These are phyloP conservation scores for Suillus subaureus DNA, from an alignment of 768 basidiomycete species.

Conservation along the genomic window DNA sequence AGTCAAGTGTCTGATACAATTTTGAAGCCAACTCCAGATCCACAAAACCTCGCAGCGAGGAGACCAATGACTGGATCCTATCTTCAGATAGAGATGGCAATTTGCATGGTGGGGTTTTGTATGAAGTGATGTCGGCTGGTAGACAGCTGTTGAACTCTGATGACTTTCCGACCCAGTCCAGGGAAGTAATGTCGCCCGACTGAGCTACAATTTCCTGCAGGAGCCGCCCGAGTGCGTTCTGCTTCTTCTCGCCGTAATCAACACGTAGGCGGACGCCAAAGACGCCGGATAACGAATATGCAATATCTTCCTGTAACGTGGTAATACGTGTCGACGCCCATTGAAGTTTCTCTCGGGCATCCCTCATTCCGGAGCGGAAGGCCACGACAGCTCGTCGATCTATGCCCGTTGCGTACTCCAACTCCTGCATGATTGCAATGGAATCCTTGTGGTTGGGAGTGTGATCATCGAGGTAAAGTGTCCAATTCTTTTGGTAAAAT, in stretches of 20 bases:
- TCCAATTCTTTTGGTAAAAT: not conserved
- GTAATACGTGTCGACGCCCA: not conserved
- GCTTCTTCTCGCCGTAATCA: not conserved
- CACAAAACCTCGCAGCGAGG: too few relatives aligned
- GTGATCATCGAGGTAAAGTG: not conserved
- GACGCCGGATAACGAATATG: not conserved
- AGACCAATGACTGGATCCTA: not conserved
- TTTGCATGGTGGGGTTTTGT: not conserved
- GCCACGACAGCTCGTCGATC: not conserved
- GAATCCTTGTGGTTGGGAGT: not conserved
- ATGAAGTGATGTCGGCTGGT: not conserved
- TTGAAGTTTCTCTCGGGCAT: not conserved
- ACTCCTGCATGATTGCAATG: not conserved
- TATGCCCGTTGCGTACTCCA: not conserved
- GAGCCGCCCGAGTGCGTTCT: not conserved
- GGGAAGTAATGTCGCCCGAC: not conserved
- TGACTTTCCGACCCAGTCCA: not conserved
- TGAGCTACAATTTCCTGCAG: not conserved
- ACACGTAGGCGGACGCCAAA: not conserved
- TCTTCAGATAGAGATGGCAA: not conserved
- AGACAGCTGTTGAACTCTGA: not conserved
- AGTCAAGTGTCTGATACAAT: too few relatives aligned
- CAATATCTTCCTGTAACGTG: not conserved
- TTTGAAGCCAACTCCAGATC: too few relatives aligned
- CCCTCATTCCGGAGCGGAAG: not conserved